Conservation (phyloP, 2,329 filamentous ascomycete species). For the Alternaria brassicae region DNA sequence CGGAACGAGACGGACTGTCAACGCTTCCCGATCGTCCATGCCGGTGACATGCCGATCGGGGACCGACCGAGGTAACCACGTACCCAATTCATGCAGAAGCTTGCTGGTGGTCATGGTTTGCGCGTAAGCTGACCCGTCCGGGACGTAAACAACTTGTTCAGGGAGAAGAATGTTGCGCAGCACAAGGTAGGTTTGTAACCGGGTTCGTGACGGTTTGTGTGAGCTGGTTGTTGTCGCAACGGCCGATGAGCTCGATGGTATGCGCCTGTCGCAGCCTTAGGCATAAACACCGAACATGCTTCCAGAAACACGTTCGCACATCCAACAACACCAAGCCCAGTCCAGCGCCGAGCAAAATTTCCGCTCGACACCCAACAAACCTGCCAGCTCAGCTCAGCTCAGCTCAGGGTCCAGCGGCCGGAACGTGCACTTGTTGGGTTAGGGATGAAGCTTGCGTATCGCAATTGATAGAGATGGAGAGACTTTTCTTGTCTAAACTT, state of each 20-base stretch:
- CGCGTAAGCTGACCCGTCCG: neutral
- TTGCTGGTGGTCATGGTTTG: neutral
- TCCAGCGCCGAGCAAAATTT: neutral
- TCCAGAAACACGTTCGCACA: conserved; percentile 15
- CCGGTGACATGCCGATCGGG: conserved; percentile 2
- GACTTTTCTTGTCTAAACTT: neutral
- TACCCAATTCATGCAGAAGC: neutral
- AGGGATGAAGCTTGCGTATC: neutral
- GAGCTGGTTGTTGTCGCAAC: no score
- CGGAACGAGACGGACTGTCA: neutral
- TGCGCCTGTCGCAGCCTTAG: conserved; percentile 8
- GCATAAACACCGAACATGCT: conserved; percentile 2
- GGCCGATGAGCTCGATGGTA: neutral
- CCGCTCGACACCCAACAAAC: neutral
- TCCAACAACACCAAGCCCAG: neutral
- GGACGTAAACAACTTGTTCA: neutral
- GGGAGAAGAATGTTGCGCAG: neutral
- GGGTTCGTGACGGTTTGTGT: neutral
- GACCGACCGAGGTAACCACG: neutral
- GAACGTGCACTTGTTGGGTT: neutral
- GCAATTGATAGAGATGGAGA: neutral
- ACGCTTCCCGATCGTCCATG: neutral
- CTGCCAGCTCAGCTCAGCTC: no score
- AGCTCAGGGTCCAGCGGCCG: neutral
- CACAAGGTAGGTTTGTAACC: neutral